A percentile compares a stretch with the other conserved stretches of the same genome.
Conservation (phyloP, 768 basidiomycete species). For the Suillus fuscotomentosus region DNA sequence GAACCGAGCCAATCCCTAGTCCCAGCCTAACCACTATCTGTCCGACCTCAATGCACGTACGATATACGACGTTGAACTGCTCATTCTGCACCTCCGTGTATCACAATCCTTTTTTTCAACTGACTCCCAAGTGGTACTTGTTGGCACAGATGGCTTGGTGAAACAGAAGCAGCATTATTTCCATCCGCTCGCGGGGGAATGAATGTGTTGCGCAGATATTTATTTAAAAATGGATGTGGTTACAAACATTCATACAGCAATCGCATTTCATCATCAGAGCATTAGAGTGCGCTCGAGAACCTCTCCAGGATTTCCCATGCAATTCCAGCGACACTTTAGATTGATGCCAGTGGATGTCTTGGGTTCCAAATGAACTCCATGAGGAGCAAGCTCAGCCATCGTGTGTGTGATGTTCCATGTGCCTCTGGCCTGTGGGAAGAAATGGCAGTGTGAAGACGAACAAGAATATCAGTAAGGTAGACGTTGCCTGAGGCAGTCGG, state of each 20-base stretch:
- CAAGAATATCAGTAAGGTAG: slow-evolving; percentile 8
- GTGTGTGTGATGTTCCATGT: slow-evolving; percentile 86
- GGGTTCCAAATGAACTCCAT: slow-evolving; percentile 64
- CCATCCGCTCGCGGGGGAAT: slow-evolving; percentile 8
- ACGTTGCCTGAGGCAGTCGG: not conserved
- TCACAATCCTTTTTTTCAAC: slow-evolving; percentile 3
- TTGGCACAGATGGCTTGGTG: slow-evolving; percentile 10
- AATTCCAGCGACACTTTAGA: slow-evolving; percentile 68
- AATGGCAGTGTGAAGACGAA: slow-evolving; percentile 4
- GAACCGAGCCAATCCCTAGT: not conserved
- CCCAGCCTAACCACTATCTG: not conserved
- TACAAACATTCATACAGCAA: not conserved
- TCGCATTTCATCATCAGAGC: slow-evolving; percentile 1
- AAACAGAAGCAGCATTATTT: slow-evolving; percentile 1
- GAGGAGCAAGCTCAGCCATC: slow-evolving; percentile 68
- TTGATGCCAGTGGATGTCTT: slow-evolving; percentile 74
- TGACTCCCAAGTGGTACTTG: slow-evolving; percentile 5
- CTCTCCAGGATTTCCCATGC: slow-evolving; percentile 82
- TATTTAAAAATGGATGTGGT: slow-evolving; percentile 5
- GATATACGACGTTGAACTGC: not conserved
- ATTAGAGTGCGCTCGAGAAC: slow-evolving; percentile 49
- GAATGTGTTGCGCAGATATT: slow-evolving; percentile 5
- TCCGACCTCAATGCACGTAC: not conserved
- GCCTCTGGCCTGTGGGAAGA: slow-evolving; percentile 51
- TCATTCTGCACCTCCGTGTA: slow-evolving; percentile 3